These are phyloP conservation scores for Capronia epimyces DNA, from an alignment of 2,329 filamentous ascomycete genomes.

Conservation along the genomic window DNA sequence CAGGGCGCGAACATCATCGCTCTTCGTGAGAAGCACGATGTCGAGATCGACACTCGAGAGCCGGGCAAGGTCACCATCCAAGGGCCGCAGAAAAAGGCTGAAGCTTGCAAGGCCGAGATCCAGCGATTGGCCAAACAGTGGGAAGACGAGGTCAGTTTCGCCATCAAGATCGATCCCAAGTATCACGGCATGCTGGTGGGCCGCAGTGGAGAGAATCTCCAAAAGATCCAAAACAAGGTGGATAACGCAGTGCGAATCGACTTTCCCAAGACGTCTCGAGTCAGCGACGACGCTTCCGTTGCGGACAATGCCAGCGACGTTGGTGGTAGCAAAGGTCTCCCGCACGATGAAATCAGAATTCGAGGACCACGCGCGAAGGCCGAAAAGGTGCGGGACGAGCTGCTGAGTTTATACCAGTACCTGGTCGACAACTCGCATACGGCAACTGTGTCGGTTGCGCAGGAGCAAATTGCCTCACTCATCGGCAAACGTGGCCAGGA, in stretches of 20 bases:
- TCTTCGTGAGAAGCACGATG: constrained; percentile 63
- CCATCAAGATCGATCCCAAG: constrained; percentile 85
- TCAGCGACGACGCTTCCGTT: constrained; percentile 63
- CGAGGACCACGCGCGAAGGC: constrained; percentile 90
- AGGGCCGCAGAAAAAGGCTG: constrained; percentile 90
- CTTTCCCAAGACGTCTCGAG: constrained; percentile 64
- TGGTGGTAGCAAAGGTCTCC: constrained; percentile 61
- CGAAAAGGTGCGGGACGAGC: constrained; percentile 84
- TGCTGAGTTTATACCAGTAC: constrained; percentile 82
- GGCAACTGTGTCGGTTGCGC: constrained; percentile 75
- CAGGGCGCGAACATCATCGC: constrained; percentile 65
- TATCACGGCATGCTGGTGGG: constrained; percentile 94
- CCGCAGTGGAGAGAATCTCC: constrained; percentile 78
- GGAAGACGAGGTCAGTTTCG: constrained; percentile 83
- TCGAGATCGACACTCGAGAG: constrained; percentile 72
- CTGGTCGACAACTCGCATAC: constrained; percentile 79
- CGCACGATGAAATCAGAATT: constrained; percentile 80
- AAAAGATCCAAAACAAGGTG: constrained; percentile 86
- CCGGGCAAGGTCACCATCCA: constrained; percentile 94
- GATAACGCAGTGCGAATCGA: constrained; percentile 73
- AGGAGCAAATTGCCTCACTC: constrained; percentile 85
- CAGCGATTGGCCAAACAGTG: constrained; percentile 70
- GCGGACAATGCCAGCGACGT: constrained; percentile 65
- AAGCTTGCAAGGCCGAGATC: constrained; percentile 78
- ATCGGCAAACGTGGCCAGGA: constrained; percentile 87